Evolutionary conservation across 208 protist species (phyloP).

Genomic region (Crithidia bombi): DNA sequence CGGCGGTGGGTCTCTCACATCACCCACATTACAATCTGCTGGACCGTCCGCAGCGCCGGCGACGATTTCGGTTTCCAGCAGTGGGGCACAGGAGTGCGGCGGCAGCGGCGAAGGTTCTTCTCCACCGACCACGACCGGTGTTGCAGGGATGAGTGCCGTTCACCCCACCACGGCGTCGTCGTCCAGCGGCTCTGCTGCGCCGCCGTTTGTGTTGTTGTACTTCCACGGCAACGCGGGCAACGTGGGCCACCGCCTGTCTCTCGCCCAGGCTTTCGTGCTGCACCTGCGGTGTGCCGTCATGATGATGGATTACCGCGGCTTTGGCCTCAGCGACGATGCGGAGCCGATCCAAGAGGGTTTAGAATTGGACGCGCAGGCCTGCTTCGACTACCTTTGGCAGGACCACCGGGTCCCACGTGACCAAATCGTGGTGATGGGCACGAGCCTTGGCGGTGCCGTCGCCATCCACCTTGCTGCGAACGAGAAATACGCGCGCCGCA

Average conservation of each 20-base stretch:
- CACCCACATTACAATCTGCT: not conserved
- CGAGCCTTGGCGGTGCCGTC: slow-evolving; percentile 90
- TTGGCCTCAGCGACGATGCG: slow-evolving; percentile 67
- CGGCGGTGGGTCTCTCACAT: not conserved
- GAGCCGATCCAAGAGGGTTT: slow-evolving; percentile 75
- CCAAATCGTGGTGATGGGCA: slow-evolving; percentile 88
- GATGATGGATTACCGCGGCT: slow-evolving; percentile 93
- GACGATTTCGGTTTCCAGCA: not conserved
- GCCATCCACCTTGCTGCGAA: slow-evolving; percentile 77
- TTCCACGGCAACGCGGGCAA: slow-evolving; percentile 95
- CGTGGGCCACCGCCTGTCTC: slow-evolving; percentile 84
- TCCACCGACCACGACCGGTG: not conserved
- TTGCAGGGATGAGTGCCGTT: not conserved
- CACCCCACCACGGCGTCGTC: not conserved
- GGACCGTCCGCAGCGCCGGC: not conserved
- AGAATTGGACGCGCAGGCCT: slow-evolving; percentile 84
- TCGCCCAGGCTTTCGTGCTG: slow-evolving; percentile 60
- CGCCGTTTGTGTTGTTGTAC: slow-evolving; percentile 79
- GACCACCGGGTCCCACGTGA: slow-evolving; percentile 67
- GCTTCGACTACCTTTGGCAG: slow-evolving; percentile 73
- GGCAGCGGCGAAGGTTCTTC: not conserved
- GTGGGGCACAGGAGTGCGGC: not conserved
- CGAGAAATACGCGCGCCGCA: slow-evolving; percentile 42
- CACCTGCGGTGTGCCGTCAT: slow-evolving; percentile 74
- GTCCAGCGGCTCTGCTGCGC: not conserved